phyloP scores from a whole-genome alignment of 257 asterid genomes.

The Perilla frutescens region DNA sequence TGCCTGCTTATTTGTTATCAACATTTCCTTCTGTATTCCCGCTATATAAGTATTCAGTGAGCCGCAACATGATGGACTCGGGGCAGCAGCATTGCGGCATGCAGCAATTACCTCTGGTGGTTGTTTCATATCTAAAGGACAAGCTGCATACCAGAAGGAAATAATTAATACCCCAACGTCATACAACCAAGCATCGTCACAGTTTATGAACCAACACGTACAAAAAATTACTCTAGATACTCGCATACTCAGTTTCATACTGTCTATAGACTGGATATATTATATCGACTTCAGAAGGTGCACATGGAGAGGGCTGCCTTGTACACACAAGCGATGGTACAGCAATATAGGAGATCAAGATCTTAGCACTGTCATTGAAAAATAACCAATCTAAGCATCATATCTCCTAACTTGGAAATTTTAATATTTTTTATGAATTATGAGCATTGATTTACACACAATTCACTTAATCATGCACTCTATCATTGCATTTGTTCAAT shows the following conservation, averaged over 20 bases:
- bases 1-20: slow-evolving; percentile 94
- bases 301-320: neutral
- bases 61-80: slow-evolving; percentile 90
- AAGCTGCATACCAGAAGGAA: slow-evolving; percentile 56
- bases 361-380: neutral
- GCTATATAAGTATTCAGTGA: slow-evolving; percentile 73
- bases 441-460: slow-evolving; percentile 3
- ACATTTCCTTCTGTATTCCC: slow-evolving; percentile 82
- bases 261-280: slow-evolving; percentile 6
- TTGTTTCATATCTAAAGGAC: slow-evolving; percentile 83
- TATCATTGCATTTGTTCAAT: neutral
- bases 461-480: slow-evolving; percentile 1
- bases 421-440: neutral
- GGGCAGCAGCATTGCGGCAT: slow-evolving; percentile 79
- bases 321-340: neutral
- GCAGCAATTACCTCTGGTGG: slow-evolving; percentile 84
- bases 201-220: neutral
- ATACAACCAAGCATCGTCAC: slow-evolving; percentile 9
- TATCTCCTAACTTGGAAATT: neutral
- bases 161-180: slow-evolving; percentile 21
- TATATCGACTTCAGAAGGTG: neutral
- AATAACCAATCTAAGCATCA: slow-evolving; percentile 14
- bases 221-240: neutral
- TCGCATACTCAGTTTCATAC: neutral
- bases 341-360: neutral